Percentiles rank a stretch among this genome's conserved stretches.
These are phyloP conservation scores for Onygenales sp. DNA, from an alignment of 2,329 filamentous ascomycete species.

Conservation along the genomic window DNA sequence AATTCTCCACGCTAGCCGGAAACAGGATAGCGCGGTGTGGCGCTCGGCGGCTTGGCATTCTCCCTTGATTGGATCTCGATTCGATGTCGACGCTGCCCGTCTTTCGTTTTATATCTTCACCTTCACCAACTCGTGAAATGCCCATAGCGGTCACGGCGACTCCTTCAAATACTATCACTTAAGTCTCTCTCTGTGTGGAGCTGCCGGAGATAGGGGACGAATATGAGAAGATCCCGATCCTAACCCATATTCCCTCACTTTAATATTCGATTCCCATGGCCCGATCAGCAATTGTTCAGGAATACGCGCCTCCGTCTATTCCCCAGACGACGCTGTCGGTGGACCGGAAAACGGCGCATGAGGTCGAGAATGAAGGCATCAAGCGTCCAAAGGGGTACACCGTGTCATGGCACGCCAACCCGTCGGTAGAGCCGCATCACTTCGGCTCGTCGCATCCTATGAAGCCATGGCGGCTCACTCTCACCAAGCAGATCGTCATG, in stretches of 20 bases:
- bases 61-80: conserved; percentile 1
- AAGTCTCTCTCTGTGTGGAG: not conserved
- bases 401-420: conserved; percentile 93
- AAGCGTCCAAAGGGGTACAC: conserved; percentile 73
- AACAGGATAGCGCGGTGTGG: not conserved
- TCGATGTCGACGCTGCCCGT: not conserved
- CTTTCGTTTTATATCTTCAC: not conserved
- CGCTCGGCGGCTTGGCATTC: not conserved
- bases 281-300: conserved; percentile 38
- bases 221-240: not conserved
- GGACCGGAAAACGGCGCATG: conserved; percentile 43
- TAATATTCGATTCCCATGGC: conserved; percentile 23
- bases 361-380: conserved; percentile 57
- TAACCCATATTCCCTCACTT: not conserved
- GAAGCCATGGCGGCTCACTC: conserved; percentile 95
- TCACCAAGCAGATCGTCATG: conserved; percentile 90
- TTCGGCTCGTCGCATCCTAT: conserved; percentile 96
- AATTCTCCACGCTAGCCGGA: not conserved
- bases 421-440: conserved; percentile 90
- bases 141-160: not conserved
- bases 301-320: conserved; percentile 35
- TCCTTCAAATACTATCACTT: not conserved
- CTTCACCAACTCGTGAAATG: not conserved
- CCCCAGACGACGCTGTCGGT: conserved; percentile 34
- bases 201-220: not conserved